Evolutionary conservation across 108 stramenopile species (phyloP).

Genomic region (Pseudonitzschia pungens): DNA sequence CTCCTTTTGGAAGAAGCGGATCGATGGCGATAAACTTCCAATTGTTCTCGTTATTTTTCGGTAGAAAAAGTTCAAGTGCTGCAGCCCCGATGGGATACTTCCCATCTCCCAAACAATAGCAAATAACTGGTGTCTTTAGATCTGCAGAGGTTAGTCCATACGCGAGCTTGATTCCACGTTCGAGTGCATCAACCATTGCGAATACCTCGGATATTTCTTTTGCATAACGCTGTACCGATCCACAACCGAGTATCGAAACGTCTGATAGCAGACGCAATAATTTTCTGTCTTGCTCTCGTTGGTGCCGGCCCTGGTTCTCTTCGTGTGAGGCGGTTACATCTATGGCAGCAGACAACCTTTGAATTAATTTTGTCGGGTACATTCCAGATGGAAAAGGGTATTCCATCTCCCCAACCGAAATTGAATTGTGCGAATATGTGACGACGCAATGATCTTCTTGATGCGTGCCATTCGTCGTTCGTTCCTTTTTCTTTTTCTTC

Average conservation of each 20-base stretch:
- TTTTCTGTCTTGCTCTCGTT: background rate
- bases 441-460: background rate
- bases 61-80: conserved; percentile 8
- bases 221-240: conserved; percentile 12
- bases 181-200: conserved; percentile 28
- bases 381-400: conserved; percentile 26
- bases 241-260: conserved; percentile 16
- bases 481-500: background rate
- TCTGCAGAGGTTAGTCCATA: background rate
- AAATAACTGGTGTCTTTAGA: background rate
- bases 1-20: conserved; percentile 14
- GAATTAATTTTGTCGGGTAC: conserved; percentile 19
- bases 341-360: conserved; percentile 2
- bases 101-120: conserved; percentile 30
- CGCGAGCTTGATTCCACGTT: conserved; percentile 22
- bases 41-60: background rate
- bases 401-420: conserved; percentile 18
- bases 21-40: conserved; percentile 29
- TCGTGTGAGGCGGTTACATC: background rate
- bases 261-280: conserved; percentile 13
- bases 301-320: background rate
- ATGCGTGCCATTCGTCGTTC: background rate
- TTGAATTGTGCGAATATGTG: conserved; percentile 15
- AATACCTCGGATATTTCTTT: conserved; percentile 25
- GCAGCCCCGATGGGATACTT: conserved; percentile 20